Conservation (phyloP, 2,329 filamentous ascomycete genomes). For the Fonsecaea nubica region DNA sequence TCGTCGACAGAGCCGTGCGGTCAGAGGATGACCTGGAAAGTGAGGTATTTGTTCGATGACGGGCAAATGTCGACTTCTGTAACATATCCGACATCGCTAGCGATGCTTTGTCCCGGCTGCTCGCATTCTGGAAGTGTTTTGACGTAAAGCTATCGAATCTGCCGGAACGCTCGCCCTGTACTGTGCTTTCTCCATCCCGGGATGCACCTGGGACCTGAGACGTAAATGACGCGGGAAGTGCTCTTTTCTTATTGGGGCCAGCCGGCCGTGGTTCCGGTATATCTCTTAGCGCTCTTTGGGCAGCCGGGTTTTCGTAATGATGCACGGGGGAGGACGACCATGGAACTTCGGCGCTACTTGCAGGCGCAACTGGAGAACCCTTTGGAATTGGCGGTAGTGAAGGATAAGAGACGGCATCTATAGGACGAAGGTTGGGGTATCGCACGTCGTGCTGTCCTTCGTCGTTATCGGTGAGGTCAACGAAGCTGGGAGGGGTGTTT, state of each 20-base stretch:
- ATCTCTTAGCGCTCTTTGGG: slow-evolving; percentile 7
- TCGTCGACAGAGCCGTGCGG: slow-evolving; percentile 8
- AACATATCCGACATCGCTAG: slow-evolving; percentile 34
- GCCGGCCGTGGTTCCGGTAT: slow-evolving; percentile 44
- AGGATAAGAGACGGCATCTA: slow-evolving; percentile 45
- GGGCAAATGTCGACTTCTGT: slow-evolving; percentile 24
- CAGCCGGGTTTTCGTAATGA: slow-evolving; percentile 42
- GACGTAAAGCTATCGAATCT: slow-evolving; percentile 20
- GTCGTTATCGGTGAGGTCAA: slow-evolving; percentile 71
- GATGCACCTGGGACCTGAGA: slow-evolving; percentile 45
- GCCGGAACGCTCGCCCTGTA: background rate
- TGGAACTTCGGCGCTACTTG: slow-evolving; percentile 66
- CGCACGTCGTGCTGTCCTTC: slow-evolving; percentile 50
- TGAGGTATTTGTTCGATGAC: slow-evolving; percentile 20
- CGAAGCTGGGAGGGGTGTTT: slow-evolving; percentile 84
- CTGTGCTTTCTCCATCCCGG: slow-evolving; percentile 1
- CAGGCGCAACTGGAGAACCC: slow-evolving; percentile 41
- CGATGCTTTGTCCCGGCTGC: slow-evolving; percentile 17
- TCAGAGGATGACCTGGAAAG: slow-evolving; percentile 26
- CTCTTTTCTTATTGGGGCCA: slow-evolving; percentile 64
- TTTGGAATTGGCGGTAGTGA: slow-evolving; percentile 43
- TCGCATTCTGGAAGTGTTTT: slow-evolving; percentile 14
- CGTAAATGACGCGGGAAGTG: slow-evolving; percentile 63
- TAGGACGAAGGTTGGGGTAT: slow-evolving; percentile 30
- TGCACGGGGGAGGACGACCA: slow-evolving; percentile 70